Evolutionary conservation across 306 rosid species (phyloP).

Genomic region (Notholithocarpus densiflorus): DNA sequence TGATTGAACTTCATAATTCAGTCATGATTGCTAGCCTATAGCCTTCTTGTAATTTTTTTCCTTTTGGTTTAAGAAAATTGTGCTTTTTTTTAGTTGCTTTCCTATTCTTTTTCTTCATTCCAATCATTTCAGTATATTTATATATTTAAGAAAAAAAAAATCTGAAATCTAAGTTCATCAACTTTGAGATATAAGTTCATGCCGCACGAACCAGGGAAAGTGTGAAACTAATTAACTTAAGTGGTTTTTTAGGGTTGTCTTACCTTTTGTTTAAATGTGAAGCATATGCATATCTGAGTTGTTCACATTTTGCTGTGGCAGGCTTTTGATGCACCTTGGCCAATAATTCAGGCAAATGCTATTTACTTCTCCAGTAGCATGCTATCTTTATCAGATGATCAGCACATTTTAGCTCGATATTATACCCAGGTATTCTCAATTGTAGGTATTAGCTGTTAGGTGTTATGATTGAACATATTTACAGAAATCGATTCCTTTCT

Average conservation of each 20-base stretch:
- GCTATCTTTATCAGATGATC: constrained; percentile 70
- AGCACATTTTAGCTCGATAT: constrained; percentile 65
- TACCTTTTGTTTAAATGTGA: background rate
- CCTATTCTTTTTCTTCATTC: background rate
- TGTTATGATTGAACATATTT: constrained; percentile 16
- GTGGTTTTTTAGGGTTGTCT: background rate
- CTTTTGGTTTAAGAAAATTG: background rate
- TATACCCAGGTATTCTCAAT: constrained; percentile 60
- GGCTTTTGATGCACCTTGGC: constrained; percentile 99
- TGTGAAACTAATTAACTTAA: too few species aligned
- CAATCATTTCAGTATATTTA: background rate
- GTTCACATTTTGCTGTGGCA: constrained; percentile 41
- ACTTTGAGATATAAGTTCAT: background rate
- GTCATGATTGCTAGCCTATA: background rate
- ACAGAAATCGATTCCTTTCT: constrained; percentile 21
- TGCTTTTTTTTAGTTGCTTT: background rate
- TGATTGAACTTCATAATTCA: background rate
- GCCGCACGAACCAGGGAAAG: background rate
- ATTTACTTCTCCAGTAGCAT: constrained; percentile 82
- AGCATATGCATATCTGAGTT: background rate
- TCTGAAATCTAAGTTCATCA: background rate
- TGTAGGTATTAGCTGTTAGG: constrained; percentile 11
- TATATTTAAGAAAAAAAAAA: background rate
- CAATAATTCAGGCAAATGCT: constrained; percentile 91
- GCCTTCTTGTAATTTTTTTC: background rate